Base-by-base conservation (phyloP, 2,329 filamentous ascomycete genomes). In the Colletotrichum sp. region DNA sequence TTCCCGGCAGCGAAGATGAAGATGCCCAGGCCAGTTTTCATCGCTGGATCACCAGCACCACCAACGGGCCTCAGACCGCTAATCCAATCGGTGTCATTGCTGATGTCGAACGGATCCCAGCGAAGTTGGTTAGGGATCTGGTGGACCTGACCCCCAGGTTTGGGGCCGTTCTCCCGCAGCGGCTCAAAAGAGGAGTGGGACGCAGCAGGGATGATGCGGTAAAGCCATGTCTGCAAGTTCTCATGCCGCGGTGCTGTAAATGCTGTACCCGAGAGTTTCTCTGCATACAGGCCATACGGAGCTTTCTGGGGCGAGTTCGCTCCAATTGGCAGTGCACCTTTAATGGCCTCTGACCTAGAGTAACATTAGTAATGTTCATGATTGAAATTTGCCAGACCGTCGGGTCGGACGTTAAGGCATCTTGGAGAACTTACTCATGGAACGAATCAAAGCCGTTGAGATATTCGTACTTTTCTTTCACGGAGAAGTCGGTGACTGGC, bases 61-160 rank as follows among this genome's bases (percentile, higher is more conserved):
- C 92, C 93, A 18, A 95, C 88, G 30, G 94, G 85, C 69, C 93
- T 90, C 64, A 94, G 83, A 7, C 83, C 83, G 12, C 84, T 83
- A 72, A 88, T 84, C 67, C 87, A 88, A 57, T 84, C 82, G n/a
- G 85, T 82, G 68, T 84, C 82, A 49, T 85, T 82, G 34, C 72
- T 78, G 49, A 96, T 87, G 80, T 96, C 93, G 82, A 96, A 96
- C 2, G 90, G 94, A 79, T 95, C 93, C 95, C 95, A 98, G 76
- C 95, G 92, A 39, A 98, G 88, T 85, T 97, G 95, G 80, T 96
- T 96, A 1, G 95, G 95, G 68, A 95, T 93, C 78, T 94, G 92
- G 80, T 94, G 92, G 77, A 95, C 89, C 81, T 90, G 90, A 10
- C 87, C 84, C 59, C 88, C 87, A 18, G 87, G 83, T 8, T 86